phyloP scores from a whole-genome alignment of 2,329 filamentous ascomycete genomes.

The Coniochaeta ligniaria region DNA sequence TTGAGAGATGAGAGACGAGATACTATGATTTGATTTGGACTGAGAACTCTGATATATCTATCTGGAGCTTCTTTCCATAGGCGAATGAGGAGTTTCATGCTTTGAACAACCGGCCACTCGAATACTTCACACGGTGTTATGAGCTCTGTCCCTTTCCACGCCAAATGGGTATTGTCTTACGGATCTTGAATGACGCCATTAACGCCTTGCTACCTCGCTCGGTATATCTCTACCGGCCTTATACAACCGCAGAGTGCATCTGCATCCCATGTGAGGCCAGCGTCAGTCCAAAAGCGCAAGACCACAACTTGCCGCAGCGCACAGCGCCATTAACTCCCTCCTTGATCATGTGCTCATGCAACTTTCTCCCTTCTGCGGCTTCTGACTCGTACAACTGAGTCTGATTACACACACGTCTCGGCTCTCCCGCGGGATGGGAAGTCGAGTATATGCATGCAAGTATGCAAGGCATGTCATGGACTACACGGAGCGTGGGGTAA shows the following conservation, averaged over 20 bases:
- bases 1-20: neutral
- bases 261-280: neutral
- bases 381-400: neutral
- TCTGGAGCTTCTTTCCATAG: neutral
- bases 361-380: neutral
- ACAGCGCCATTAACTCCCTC: neutral
- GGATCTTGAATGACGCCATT: neutral
- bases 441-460: neutral
- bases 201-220: neutral
- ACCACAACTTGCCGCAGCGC: neutral
- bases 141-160: neutral
- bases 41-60: neutral
- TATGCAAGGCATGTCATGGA: neutral
- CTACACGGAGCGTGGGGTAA: neutral
- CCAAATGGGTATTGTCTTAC: neutral
- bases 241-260: neutral
- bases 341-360: neutral
- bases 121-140: neutral
- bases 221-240: neutral
- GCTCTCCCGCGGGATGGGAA: neutral
- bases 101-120: neutral
- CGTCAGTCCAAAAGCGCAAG: neutral
- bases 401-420: neutral
- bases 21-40: neutral
- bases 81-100: neutral